Evolutionary conservation across 2,329 filamentous ascomycete genomes (phyloP).

Genomic region (Pseudopyricularia javanii): DNA sequence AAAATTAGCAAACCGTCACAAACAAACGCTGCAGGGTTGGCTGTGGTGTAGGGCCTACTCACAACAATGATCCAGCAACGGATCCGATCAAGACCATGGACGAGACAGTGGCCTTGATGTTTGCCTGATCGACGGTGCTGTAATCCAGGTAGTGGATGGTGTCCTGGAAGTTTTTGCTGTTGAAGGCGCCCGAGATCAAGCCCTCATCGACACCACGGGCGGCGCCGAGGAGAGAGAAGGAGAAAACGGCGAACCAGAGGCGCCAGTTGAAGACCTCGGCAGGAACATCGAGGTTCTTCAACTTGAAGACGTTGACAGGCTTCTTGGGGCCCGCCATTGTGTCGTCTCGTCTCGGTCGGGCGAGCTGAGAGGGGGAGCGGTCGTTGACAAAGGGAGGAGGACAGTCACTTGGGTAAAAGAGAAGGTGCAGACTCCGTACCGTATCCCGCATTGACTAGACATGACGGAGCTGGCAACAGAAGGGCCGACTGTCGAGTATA

Average conservation of each 20-base stretch:
- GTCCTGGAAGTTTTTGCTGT: conserved; percentile 49
- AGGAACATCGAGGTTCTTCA: conserved; percentile 53
- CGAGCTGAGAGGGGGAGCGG: not conserved
- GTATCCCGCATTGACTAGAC: no score
- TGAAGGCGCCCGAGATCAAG: conserved; percentile 60
- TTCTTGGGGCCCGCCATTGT: conserved; percentile 23
- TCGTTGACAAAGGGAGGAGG: not conserved
- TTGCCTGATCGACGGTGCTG: conserved; percentile 39
- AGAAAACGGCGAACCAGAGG: conserved; percentile 64
- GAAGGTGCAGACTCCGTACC: no score
- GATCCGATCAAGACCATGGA: conserved; percentile 74
- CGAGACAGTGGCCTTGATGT: conserved; percentile 65
- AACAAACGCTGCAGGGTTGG: not conserved
- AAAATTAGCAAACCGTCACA: not conserved
- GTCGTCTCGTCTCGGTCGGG: not conserved
- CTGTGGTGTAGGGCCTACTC: conserved; percentile 7
- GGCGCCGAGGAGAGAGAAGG: conserved; percentile 64
- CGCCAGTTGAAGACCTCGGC: conserved; percentile 65
- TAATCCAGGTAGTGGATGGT: conserved; percentile 46
- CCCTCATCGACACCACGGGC: conserved; percentile 73
- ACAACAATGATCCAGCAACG: conserved; percentile 46
- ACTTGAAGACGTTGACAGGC: conserved; percentile 50
- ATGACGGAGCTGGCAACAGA: no score
- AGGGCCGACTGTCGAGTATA: no score
- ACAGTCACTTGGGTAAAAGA: not conserved